A percentile compares a stretch with the other conserved stretches of the same genome.
phyloP scores from a whole-genome alignment of 116 monocot genomes.

The Phalaenopsis hybrid region DNA sequence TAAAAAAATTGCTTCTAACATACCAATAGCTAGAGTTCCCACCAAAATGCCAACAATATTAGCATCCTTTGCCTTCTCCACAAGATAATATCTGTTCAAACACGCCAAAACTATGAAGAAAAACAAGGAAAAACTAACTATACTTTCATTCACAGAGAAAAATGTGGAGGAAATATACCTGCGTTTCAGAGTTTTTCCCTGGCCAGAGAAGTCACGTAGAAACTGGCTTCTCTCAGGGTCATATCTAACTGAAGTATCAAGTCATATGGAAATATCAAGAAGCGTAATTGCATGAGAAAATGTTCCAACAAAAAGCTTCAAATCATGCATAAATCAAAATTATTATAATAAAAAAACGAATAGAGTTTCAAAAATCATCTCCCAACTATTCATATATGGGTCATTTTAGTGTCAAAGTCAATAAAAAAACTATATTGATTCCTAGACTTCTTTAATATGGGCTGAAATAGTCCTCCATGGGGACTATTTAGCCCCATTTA shows the following conservation, averaged over 20 bases:
- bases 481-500: no score
- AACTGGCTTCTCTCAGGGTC: constrained; percentile 43
- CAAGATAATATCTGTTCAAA: constrained; percentile 78
- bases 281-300: background rate
- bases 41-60: constrained; percentile 98
- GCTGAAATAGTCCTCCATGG: no score
- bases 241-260: constrained; percentile 71
- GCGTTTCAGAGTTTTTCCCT: constrained; percentile 71
- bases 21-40: constrained; percentile 91
- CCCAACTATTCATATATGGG: no score
- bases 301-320: background rate
- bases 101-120: background rate
- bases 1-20: constrained; percentile 5
- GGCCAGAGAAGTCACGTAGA: constrained; percentile 46
- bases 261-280: background rate
- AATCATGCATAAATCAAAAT: background rate
- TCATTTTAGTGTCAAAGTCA: no score
- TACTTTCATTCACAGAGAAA: background rate
- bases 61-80: constrained; percentile 99
- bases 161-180: constrained; percentile 33
- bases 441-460: no score
- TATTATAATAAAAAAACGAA: background rate
- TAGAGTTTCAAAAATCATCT: no score
- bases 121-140: background rate
- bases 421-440: no score